Conservation (phyloP, 352 stramenopile species). For the Phytopythium aichiense region DNA sequence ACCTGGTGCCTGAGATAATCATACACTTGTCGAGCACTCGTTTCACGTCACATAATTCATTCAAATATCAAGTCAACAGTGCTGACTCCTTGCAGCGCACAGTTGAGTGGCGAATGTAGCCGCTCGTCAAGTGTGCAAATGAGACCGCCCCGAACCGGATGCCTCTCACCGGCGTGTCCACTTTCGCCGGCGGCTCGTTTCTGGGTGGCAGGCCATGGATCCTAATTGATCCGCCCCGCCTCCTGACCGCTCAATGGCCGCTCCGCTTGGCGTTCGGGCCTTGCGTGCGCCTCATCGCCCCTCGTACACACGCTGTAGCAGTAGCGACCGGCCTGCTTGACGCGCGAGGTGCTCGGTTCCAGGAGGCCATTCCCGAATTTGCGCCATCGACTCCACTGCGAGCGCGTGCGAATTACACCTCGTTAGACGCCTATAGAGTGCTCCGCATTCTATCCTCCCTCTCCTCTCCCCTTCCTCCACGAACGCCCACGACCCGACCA, state of each 20-base stretch:
- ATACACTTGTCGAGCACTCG: conserved; percentile 3
- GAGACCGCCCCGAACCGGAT: not conserved
- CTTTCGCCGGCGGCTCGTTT: conserved; percentile 4
- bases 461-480: not conserved
- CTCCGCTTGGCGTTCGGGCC: not conserved
- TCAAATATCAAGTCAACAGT: not conserved
- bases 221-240: conserved; percentile 4
- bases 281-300: not conserved
- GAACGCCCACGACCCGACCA: not conserved
- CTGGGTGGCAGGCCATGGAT: not conserved
- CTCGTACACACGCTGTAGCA: not conserved
- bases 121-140: not conserved
- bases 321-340: not conserved
- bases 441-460: not conserved
- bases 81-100: not conserved
- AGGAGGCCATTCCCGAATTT: conserved; percentile 9
- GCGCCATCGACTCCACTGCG: conserved; percentile 2
- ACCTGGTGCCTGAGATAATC: conserved; percentile 1
- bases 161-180: conserved; percentile 3
- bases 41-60: not conserved
- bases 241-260: not conserved
- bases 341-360: not conserved
- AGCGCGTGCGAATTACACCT: conserved; percentile 6
- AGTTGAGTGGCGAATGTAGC: not conserved
- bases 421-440: not conserved